A percentile compares a stretch with the other conserved stretches of the same genome.
Evolutionary conservation across 257 asterid species (phyloP).

Genomic region (Nicotiana tabacum): DNA sequence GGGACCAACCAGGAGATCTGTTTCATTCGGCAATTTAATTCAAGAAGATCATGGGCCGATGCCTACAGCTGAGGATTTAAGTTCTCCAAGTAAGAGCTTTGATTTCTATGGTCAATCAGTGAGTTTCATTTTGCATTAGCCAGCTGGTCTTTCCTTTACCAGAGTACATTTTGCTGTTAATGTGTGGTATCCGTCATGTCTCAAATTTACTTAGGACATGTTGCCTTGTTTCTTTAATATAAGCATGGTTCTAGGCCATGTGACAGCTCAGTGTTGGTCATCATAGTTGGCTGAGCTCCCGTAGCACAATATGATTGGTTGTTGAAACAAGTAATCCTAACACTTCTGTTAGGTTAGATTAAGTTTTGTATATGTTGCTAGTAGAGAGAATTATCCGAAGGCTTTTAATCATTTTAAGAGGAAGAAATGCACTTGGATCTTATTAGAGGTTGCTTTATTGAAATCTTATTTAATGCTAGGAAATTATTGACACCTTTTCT

Average conservation of each 20-base stretch:
- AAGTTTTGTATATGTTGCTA: too few species aligned
- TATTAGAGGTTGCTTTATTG: too few species aligned
- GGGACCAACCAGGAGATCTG: constrained; percentile 33
- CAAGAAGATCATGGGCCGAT: constrained; percentile 27
- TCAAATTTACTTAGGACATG: background rate
- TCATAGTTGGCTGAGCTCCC: too few species aligned
- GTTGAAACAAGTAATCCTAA: too few species aligned
- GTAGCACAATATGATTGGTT: too few species aligned
- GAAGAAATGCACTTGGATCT: too few species aligned
- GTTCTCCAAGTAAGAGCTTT: constrained; percentile 48
- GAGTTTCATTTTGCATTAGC: background rate
- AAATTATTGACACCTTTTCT: too few species aligned
- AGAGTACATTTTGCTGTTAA: background rate
- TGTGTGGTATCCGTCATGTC: background rate
- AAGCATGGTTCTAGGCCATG: background rate
- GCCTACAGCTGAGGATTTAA: constrained; percentile 26
- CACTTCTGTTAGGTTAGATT: too few species aligned
- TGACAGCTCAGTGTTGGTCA: background rate
- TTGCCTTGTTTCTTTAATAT: background rate
- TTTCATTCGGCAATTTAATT: constrained; percentile 16
- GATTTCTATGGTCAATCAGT: background rate
- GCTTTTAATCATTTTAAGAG: too few species aligned
- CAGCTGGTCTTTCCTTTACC: constrained; percentile 1
- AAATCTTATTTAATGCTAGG: too few species aligned
- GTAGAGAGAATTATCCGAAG: too few species aligned